Conservation (phyloP, 163 green algal species). For the Volvox carteri region DNA sequence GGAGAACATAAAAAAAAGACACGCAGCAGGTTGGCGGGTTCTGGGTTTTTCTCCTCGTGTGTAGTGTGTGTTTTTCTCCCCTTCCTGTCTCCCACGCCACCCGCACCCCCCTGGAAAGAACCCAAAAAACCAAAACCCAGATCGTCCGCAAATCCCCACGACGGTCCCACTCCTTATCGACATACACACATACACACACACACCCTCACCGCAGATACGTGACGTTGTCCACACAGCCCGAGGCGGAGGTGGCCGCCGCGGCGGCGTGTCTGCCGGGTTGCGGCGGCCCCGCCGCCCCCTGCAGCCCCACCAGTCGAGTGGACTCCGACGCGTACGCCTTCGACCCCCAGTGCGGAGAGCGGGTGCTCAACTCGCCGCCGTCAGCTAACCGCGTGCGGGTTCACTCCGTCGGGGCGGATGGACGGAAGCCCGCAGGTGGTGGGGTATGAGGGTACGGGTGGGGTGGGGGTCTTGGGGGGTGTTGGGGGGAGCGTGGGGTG, state of each 20-base stretch:
- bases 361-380: slow-evolving; percentile 46
- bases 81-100: too few species aligned
- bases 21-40: too few species aligned
- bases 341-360: slow-evolving; percentile 55
- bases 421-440: slow-evolving; percentile 31
- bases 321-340: slow-evolving; percentile 63
- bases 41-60: too few species aligned
- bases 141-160: too few species aligned
- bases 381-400: background rate
- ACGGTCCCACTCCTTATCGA: background rate
- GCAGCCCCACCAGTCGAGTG: slow-evolving; percentile 9
- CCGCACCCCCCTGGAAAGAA: too few species aligned
- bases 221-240: background rate
- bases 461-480: background rate
- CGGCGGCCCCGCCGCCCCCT: background rate
- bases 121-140: too few species aligned
- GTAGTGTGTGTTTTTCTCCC: too few species aligned
- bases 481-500: background rate
- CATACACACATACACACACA: background rate
- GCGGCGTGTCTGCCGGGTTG: background rate
- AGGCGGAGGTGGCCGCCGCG: background rate
- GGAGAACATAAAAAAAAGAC: too few species aligned
- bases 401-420: slow-evolving; percentile 36
- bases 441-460: background rate
- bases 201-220: slow-evolving; percentile 30